Conservation (phyloP, 106 monocot species). For the Allium sativum region DNA sequence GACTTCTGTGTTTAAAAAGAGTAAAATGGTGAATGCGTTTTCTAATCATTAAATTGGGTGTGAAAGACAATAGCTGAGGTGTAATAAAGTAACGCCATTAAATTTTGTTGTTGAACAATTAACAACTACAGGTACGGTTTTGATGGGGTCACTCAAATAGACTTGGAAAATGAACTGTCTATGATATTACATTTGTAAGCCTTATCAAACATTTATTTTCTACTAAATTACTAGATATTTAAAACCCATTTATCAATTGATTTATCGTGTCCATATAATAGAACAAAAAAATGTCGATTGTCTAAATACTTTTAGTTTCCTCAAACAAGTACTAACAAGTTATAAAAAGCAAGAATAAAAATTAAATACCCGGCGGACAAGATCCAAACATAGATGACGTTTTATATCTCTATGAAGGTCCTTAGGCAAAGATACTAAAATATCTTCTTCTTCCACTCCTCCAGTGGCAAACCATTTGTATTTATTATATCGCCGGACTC, state of each 20-base stretch:
- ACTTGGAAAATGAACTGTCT: too few species aligned
- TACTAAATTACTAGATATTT: not conserved
- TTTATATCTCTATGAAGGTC: slow-evolving; percentile 80
- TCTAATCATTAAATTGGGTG: too few species aligned
- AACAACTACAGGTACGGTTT: too few species aligned
- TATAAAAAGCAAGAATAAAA: too few species aligned
- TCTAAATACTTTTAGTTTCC: not conserved
- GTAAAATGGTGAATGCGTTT: too few species aligned
- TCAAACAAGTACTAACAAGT: not conserved
- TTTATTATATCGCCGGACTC: slow-evolving; percentile 69
- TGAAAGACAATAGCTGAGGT: too few species aligned
- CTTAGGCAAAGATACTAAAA: slow-evolving; percentile 49
- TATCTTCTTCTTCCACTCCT: slow-evolving; percentile 64
- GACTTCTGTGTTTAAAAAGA: too few species aligned
- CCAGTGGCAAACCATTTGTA: slow-evolving; percentile 78
- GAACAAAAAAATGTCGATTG: not conserved
- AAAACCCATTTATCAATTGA: not conserved
- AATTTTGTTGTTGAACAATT: too few species aligned
- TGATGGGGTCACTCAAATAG: too few species aligned
- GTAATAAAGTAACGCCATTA: too few species aligned
- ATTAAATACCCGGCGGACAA: slow-evolving; percentile 62
- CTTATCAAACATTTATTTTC: not conserved
- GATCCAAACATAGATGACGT: slow-evolving; percentile 76
- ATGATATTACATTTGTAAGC: too few species aligned
- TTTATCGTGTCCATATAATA: too few species aligned